Evolutionary conservation across 2,329 filamentous ascomycete genomes (phyloP).

Genomic region (Metarhizium humberi): DNA sequence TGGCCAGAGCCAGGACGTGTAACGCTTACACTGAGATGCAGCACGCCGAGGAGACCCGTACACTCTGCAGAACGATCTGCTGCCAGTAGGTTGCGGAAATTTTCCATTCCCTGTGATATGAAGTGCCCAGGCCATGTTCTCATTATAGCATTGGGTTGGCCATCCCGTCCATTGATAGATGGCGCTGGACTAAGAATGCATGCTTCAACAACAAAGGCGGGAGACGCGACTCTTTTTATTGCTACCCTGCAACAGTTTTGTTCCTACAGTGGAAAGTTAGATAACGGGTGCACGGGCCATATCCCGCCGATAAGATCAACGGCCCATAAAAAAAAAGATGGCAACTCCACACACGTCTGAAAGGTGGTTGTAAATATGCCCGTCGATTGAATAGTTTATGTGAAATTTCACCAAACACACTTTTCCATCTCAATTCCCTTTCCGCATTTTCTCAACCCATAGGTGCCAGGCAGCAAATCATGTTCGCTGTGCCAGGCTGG

Average conservation of each 20-base stretch:
- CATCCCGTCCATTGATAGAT: background rate
- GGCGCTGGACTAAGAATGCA: background rate
- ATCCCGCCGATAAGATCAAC: background rate
- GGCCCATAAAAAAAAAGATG: slow-evolving; percentile 1
- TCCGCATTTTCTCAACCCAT: background rate
- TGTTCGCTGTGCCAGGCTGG: slow-evolving; percentile 96
- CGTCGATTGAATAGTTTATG: background rate
- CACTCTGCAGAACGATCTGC: slow-evolving; percentile 3
- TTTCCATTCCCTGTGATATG: background rate
- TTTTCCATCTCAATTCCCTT: too few species aligned
- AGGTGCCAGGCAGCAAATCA: slow-evolving; percentile 23
- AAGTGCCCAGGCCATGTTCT: background rate
- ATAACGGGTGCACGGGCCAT: slow-evolving; percentile 4
- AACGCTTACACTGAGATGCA: slow-evolving; percentile 7
- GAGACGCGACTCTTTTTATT: too few species aligned
- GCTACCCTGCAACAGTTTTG: too few species aligned
- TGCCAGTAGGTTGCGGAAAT: background rate
- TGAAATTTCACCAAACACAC: background rate
- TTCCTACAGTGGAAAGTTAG: background rate
- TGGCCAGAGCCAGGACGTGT: background rate
- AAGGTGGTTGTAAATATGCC: background rate
- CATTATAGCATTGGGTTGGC: background rate
- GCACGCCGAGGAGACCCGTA: slow-evolving; percentile 1
- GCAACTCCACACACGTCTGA: background rate
- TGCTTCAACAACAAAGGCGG: background rate